Conservation (phyloP, 176 grass and related monocot species). For the Eleusine indica region DNA sequence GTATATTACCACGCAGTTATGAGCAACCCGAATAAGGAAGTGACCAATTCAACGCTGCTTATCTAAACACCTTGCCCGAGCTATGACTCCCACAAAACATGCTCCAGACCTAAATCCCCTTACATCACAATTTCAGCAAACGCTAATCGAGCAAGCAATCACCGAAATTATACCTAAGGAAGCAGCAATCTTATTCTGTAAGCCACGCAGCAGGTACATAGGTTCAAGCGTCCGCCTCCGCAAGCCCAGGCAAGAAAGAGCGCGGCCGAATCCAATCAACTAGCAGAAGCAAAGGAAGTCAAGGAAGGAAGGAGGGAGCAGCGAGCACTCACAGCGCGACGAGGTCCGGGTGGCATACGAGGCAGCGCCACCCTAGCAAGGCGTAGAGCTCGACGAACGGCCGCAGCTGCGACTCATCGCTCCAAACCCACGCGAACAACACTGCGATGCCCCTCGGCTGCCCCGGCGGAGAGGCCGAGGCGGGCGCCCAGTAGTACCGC, state of each 20-base stretch:
- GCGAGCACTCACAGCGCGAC: conserved; percentile 66
- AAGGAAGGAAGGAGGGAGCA: neutral
- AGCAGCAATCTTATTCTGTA: neutral
- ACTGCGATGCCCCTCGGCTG: conserved; percentile 73
- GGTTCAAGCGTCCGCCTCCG: neutral
- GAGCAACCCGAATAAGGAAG: neutral
- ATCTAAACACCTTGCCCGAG: neutral
- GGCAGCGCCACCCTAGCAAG: conserved; percentile 81
- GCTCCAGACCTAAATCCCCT: neutral
- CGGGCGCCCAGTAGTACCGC: conserved; percentile 70
- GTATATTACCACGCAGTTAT: neutral
- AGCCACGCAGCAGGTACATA: neutral
- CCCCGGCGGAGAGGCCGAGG: conserved; percentile 33
- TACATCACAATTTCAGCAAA: neutral
- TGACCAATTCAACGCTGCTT: neutral
- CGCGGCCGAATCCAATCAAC: neutral
- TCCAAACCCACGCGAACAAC: conserved; percentile 84
- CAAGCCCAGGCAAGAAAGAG: neutral
- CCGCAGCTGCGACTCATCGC: conserved; percentile 78
- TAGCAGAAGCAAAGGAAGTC: neutral
- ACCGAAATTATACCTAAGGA: neutral
- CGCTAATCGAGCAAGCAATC: neutral
- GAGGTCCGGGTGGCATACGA: conserved; percentile 90
- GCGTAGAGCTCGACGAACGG: conserved; percentile 85
- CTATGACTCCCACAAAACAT: neutral